A percentile compares a stretch with the other conserved stretches of the same genome.
phyloP scores from a whole-genome alignment of 2,329 filamentous ascomycete genomes.

The Metarhizium rileyi region DNA sequence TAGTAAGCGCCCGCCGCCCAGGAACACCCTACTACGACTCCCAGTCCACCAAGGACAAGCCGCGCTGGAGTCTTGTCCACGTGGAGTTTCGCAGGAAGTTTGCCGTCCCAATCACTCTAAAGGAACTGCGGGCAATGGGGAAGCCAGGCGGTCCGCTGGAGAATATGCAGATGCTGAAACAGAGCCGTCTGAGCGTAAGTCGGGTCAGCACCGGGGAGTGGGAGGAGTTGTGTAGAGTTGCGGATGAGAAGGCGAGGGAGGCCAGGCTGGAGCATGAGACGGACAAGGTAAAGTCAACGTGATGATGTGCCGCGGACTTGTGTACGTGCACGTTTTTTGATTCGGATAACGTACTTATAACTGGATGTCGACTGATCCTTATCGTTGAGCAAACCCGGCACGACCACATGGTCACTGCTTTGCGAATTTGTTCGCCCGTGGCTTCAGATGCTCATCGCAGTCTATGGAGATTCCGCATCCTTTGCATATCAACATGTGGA shows the following conservation, averaged over 20 bases:
- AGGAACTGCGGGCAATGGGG: slow-evolving; percentile 58
- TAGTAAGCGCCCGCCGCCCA: slow-evolving; percentile 23
- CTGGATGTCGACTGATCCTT: neutral
- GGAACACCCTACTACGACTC: slow-evolving; percentile 69
- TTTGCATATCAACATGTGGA: too few species aligned
- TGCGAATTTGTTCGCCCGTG: too few species aligned
- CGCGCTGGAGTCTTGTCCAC: slow-evolving; percentile 76
- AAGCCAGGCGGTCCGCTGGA: slow-evolving; percentile 47
- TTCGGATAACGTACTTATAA: neutral
- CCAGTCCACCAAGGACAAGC: slow-evolving; percentile 48
- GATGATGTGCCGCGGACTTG: neutral
- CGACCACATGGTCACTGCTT: too few species aligned
- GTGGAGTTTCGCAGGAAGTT: slow-evolving; percentile 85
- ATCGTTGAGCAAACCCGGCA: too few species aligned
- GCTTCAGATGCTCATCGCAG: too few species aligned
- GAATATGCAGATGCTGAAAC: slow-evolving; percentile 74
- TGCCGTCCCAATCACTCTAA: slow-evolving; percentile 56
- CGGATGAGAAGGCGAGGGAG: slow-evolving; percentile 31
- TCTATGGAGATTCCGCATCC: too few species aligned
- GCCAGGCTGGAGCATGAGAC: slow-evolving; percentile 28
- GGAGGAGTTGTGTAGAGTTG: slow-evolving; percentile 48
- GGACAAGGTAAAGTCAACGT: neutral
- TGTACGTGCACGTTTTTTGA: neutral
- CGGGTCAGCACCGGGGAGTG: slow-evolving; percentile 57
- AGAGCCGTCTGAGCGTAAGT: slow-evolving; percentile 73